These are phyloP conservation scores for Kuraishia cidri DNA, from an alignment of 805 yeast genomes.

Conservation along the genomic window DNA sequence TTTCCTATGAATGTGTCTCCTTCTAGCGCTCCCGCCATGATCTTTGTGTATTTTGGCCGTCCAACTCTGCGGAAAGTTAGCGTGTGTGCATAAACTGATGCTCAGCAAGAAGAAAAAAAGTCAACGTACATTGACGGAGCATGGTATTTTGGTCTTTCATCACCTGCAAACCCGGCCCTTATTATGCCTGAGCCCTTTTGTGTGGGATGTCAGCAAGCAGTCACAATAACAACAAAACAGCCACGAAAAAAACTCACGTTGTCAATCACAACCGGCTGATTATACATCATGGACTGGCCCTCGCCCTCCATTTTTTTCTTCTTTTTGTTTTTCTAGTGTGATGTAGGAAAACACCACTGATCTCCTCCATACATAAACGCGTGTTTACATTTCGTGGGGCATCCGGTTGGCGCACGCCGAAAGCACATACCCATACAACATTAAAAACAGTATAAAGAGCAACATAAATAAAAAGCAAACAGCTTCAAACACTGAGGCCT, in stretches of 20 bases:
- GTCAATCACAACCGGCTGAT: conserved; percentile 73
- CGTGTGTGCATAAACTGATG: no score
- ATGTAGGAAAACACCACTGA: no score
- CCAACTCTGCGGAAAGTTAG: conserved; percentile 30
- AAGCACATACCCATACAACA: no score
- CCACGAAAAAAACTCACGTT: conserved; percentile 27
- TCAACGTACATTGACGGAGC: conserved; percentile 39
- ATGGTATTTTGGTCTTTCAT: conserved; percentile 63
- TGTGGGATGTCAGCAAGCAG: not conserved
- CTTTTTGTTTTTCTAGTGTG: not conserved
- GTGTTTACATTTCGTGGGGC: no score
- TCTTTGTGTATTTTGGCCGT: conserved; percentile 71
- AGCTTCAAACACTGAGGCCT: not conserved
- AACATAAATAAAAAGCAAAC: not conserved
- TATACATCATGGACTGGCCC: conserved; percentile 23
- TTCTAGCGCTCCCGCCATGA: conserved; percentile 66
- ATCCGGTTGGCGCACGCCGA: no score
- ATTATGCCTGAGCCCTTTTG: conserved; percentile 64
- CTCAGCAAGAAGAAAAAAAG: conserved; percentile 5
- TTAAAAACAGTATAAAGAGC: not conserved
- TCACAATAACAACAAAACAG: no score
- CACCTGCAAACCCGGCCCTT: conserved; percentile 92
- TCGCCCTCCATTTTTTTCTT: not conserved
- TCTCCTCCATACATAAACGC: no score
- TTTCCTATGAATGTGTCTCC: conserved; percentile 57